Evolutionary conservation across 352 stramenopile genomes (phyloP).

Genomic region (Globisporangium cederbergense): DNA sequence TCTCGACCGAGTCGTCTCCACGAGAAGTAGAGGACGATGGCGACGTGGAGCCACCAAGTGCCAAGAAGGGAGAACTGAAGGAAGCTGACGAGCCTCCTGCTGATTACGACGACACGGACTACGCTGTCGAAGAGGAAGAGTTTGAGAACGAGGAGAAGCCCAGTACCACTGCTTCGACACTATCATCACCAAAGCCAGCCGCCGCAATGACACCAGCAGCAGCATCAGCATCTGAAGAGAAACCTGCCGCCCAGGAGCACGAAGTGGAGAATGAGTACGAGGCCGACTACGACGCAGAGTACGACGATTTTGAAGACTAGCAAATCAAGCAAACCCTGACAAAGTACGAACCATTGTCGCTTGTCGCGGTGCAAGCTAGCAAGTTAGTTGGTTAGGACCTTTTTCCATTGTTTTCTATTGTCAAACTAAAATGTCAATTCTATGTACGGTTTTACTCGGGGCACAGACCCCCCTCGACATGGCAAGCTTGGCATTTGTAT

Average conservation of each 20-base stretch:
- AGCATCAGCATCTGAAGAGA: not conserved
- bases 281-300: slow-evolving; percentile 43
- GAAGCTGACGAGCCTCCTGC: slow-evolving; percentile 25
- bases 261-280: slow-evolving; percentile 29
- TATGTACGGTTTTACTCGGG: too few species aligned
- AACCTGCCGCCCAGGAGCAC: not conserved
- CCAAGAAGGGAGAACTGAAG: slow-evolving; percentile 9
- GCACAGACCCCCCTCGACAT: too few species aligned
- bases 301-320: slow-evolving; percentile 59
- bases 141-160: slow-evolving; percentile 35
- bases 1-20: slow-evolving; percentile 15
- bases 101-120: slow-evolving; percentile 30
- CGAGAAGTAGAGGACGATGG: slow-evolving; percentile 35
- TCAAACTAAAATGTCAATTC: too few species aligned
- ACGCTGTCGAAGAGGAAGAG: slow-evolving; percentile 37
- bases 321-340: too few species aligned
- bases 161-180: not conserved
- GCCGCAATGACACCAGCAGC: not conserved
- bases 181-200: not conserved
- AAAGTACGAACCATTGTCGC: not conserved
- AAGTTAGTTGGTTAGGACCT: too few species aligned
- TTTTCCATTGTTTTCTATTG: too few species aligned
- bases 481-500: too few species aligned
- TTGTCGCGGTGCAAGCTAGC: too few species aligned
- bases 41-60: slow-evolving; percentile 8